phyloP scores from a whole-genome alignment of 345 rosid genomes.

The Clarkia xantiana region DNA sequence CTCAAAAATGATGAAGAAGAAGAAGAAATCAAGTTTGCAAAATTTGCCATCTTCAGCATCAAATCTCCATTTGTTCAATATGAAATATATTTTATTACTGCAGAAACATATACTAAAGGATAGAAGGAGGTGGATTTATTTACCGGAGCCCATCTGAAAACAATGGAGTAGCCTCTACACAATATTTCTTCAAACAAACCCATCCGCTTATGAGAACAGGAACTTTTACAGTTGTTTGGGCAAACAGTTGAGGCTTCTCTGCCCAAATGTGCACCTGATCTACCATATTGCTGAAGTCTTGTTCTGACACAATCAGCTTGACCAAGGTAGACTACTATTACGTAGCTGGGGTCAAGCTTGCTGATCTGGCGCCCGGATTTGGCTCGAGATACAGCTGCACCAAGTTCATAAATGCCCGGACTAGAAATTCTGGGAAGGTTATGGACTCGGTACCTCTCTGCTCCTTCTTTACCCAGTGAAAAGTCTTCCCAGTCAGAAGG shows the following conservation, averaged over 20 bases:
- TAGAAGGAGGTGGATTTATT: slow-evolving; percentile 6
- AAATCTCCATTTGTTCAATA: neutral
- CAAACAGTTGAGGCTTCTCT: slow-evolving; percentile 10
- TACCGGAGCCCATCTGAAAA: slow-evolving; percentile 77
- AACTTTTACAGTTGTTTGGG: slow-evolving; percentile 6
- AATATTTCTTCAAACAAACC: slow-evolving; percentile 45
- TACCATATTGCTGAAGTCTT: slow-evolving; percentile 69
- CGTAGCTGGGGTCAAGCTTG: slow-evolving; percentile 28
- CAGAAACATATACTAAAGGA: neutral
- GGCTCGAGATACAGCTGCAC: slow-evolving; percentile 17
- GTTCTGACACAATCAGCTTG: slow-evolving; percentile 73
- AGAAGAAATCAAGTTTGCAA: too few species aligned
- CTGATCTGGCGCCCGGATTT: slow-evolving; percentile 16
- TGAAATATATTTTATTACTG: neutral
- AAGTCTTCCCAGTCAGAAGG: slow-evolving; percentile 66
- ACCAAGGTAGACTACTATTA: slow-evolving; percentile 61
- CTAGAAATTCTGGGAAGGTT: slow-evolving; percentile 42
- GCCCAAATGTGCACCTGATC: slow-evolving; percentile 69
- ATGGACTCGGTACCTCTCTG: slow-evolving; percentile 56
- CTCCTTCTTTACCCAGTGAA: slow-evolving; percentile 51
- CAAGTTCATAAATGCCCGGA: slow-evolving; percentile 78
- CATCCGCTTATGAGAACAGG: slow-evolving; percentile 9
- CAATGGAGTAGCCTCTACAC: slow-evolving; percentile 31
- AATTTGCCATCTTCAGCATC: too few species aligned
- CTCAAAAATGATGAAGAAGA: too few species aligned